Percentiles rank a stretch among this genome's conserved stretches.
These are phyloP conservation scores for Lagenaria siceraria DNA, from an alignment of 306 rosid genomes.

Conservation along the genomic window DNA sequence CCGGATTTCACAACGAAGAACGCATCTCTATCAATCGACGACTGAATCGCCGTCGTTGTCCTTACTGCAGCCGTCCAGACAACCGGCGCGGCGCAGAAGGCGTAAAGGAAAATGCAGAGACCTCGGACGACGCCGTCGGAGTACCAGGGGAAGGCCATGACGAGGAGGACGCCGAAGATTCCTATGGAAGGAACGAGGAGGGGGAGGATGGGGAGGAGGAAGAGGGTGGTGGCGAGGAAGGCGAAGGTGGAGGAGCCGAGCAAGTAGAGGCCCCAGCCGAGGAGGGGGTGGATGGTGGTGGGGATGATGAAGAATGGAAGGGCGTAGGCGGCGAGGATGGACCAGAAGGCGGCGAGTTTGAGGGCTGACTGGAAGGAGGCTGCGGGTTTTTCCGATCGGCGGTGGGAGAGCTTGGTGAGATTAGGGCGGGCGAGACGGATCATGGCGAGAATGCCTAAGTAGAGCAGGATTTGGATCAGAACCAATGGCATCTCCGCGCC, in stretches of 20 bases:
- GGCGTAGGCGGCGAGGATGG: slow-evolving; percentile 54
- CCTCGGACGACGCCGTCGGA: slow-evolving; percentile 65
- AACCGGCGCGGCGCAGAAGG: slow-evolving; percentile 57
- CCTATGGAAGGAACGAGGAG: slow-evolving; percentile 48
- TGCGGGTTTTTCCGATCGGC: slow-evolving; percentile 50
- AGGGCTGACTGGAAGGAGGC: slow-evolving; percentile 33
- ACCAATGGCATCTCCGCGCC: slow-evolving; percentile 52
- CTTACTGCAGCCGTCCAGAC: slow-evolving; percentile 43
- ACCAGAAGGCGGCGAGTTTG: slow-evolving; percentile 47
- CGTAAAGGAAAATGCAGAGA: slow-evolving; percentile 47
- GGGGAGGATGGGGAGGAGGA: slow-evolving; percentile 52
- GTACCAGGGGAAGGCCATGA: slow-evolving; percentile 80
- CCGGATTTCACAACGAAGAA: slow-evolving; percentile 43
- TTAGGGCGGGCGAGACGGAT: slow-evolving; percentile 61
- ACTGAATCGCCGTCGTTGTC: slow-evolving; percentile 41
- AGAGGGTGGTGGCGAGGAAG: slow-evolving; percentile 35
- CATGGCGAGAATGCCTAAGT: slow-evolving; percentile 47
- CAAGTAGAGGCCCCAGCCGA: slow-evolving; percentile 69
- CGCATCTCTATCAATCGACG: slow-evolving; percentile 61
- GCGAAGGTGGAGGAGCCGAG: slow-evolving; percentile 54
- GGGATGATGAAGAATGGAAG: slow-evolving; percentile 64
- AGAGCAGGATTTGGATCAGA: slow-evolving; percentile 37
- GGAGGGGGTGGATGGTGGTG: slow-evolving; percentile 65
- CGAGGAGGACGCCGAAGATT: slow-evolving; percentile 41
- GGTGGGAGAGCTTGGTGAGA: slow-evolving; percentile 56